phyloP scores from a whole-genome alignment of 441 rosid genomes.

The Jatropha podagrica region DNA sequence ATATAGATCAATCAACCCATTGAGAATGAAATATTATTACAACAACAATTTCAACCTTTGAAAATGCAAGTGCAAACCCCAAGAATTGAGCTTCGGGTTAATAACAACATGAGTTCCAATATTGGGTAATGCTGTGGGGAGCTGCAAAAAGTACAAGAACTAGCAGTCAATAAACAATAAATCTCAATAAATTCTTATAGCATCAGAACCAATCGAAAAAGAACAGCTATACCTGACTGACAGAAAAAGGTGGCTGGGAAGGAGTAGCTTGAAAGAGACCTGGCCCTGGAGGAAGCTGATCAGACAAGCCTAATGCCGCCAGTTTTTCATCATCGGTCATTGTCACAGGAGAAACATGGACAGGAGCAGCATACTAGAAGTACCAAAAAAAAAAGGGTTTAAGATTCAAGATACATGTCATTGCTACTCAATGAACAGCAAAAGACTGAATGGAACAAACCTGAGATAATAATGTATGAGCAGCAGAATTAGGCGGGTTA shows the following conservation, averaged over 20 bases:
- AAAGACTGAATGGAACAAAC: slow-evolving; percentile 35
- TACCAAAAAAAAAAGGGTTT: slow-evolving; percentile 7
- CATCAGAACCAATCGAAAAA: not conserved
- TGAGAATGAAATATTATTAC: slow-evolving; percentile 16
- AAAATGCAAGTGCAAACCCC: slow-evolving; percentile 83
- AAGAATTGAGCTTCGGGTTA: slow-evolving; percentile 70
- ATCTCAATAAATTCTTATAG: not conserved
- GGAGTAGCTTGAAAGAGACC: slow-evolving; percentile 79
- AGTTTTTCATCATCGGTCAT: slow-evolving; percentile 90
- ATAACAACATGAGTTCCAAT: slow-evolving; percentile 85
- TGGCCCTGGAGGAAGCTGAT: slow-evolving; percentile 81
- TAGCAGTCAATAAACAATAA: slow-evolving; percentile 24
- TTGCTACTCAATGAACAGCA: not conserved
- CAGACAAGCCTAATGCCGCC: slow-evolving; percentile 68
- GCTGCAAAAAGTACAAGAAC: slow-evolving; percentile 44
- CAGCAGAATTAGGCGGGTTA: slow-evolving; percentile 68
- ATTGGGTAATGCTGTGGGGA: slow-evolving; percentile 73
- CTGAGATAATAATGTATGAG: slow-evolving; percentile 71
- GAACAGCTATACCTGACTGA: slow-evolving; percentile 54
- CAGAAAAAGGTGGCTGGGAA: slow-evolving; percentile 69
- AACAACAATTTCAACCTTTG: slow-evolving; percentile 65
- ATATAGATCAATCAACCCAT: not conserved
- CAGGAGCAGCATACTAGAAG: slow-evolving; percentile 65
- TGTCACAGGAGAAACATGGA: slow-evolving; percentile 62
- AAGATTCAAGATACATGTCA: not conserved